Conservation (phyloP, 768 basidiomycete genomes). For the Amanita polypyramis region DNA sequence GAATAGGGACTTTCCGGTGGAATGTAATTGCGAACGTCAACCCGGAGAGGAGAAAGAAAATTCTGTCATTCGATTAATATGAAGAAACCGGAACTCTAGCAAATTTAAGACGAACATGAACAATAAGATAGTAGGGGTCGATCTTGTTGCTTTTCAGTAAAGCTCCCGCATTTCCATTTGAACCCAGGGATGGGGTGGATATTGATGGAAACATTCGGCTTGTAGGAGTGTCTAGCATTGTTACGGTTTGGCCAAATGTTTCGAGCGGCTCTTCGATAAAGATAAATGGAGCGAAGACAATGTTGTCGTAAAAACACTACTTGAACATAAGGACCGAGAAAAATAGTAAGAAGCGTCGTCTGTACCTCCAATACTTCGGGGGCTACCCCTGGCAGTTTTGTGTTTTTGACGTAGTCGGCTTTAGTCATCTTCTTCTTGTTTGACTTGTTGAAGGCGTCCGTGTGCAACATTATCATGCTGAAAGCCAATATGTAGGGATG, state of each 20-base stretch:
- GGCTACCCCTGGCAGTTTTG: conserved; percentile 73
- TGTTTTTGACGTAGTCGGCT: conserved; percentile 88
- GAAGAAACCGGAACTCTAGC: conserved; percentile 4
- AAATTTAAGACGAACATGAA: conserved; percentile 40
- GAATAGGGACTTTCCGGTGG: conserved; percentile 55
- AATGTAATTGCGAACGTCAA: conserved; percentile 49
- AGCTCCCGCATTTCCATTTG: conserved; percentile 13
- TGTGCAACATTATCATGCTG: conserved; percentile 97
- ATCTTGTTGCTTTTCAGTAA: conserved; percentile 55
- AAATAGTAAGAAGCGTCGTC: conserved; percentile 1
- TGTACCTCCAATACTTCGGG: conserved; percentile 81
- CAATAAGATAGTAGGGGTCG: conserved; percentile 89
- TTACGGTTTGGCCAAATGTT: conserved; percentile 42
- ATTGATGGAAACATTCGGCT: conserved; percentile 11
- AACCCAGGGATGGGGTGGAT: conserved; percentile 11
- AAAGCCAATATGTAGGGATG: conserved; percentile 95
- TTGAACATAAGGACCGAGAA: conserved; percentile 3
- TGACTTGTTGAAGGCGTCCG: conserved; percentile 95
- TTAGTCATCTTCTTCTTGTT: conserved; percentile 98
- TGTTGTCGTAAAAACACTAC: conserved; percentile 95
- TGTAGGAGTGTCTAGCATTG: conserved; percentile 23
- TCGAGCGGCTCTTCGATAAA: conserved; percentile 90
- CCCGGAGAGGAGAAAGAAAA: conserved; percentile 56
- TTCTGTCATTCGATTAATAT: conserved; percentile 30
- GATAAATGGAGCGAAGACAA: conserved; percentile 91